Base-by-base conservation (phyloP, 1,284 basidiomycete genomes). In the Heterobasidion parviporum region DNA sequence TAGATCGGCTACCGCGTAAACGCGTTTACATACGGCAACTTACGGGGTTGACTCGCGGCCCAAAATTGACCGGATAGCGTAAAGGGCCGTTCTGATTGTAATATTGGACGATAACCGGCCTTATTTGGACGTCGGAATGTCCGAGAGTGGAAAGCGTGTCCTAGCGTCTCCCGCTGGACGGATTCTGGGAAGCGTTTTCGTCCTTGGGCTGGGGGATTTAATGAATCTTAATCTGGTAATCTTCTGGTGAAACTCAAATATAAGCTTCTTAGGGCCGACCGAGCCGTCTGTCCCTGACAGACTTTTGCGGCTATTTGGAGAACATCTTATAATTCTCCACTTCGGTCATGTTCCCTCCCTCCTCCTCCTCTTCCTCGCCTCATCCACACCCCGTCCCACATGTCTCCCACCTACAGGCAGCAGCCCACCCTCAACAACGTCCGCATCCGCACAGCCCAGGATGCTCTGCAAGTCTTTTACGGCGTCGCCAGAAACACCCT, bases 401-500 rank as follows among this genome's bases (percentile, higher is more conserved):
- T 72, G 70, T 59, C 60, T 35, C 61, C 64, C 34, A 59, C 54
- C 51, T 62, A 60, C 59, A 57, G 83, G 78, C 87, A 90, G 67
- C 79, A 76, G 54, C 88, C 87, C 48, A 90, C 87, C 53, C 76
- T 90, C 49, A 77, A 79, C 58, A 84, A 84, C 67, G 80, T 86
- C 34, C 83, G 85, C 67, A 85, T 90, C 61, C 81, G 85, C 63
- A 86, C 85, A 1, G 86, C 85, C 14, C 79, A 84, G 57, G 88
- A 91, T 68, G 88, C 89, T 16, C 77, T 87, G 53, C 83, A 86
- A 58, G 82, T 91, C 62, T 91, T 91, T 70, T 77, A 85, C 65
- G 89, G 81, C 53, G 87, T 89, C 58, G 83, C 85, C 1, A 76
- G 76, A 59, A 78, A 81, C 65, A 67, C 75, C 61, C 76, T 90